Conservation (phyloP, 2,329 filamentous ascomycete species). For the Fusarium redolens region DNA sequence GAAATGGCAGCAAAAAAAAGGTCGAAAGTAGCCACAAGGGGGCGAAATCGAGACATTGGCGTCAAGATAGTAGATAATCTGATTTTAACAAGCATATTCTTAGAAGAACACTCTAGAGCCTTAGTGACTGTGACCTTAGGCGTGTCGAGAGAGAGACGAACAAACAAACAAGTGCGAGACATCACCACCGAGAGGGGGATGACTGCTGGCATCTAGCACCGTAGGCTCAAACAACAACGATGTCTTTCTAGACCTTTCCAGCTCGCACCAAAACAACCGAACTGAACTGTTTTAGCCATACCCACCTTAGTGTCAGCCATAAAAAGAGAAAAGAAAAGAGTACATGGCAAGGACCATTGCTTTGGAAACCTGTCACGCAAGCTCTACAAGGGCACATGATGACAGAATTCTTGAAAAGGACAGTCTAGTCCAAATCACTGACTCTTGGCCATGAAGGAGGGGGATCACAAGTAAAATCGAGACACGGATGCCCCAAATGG, state of each 20-base stretch:
- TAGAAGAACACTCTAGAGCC: neutral
- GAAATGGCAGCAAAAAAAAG: slow-evolving; percentile 14
- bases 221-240: neutral
- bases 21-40: slow-evolving; percentile 24
- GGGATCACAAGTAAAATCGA: slow-evolving; percentile 1
- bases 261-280: neutral
- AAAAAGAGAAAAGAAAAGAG: slow-evolving; percentile 22
- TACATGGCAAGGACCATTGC: neutral
- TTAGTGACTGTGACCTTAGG: neutral
- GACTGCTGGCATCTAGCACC: neutral
- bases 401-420: slow-evolving; percentile 9
- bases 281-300: neutral
- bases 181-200: neutral
- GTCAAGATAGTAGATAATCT: slow-evolving; percentile 28
- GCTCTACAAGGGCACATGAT: slow-evolving; percentile 25
- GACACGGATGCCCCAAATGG: neutral
- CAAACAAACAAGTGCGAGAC: neutral
- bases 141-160: neutral
- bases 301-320: neutral
- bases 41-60: slow-evolving; percentile 28
- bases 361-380: slow-evolving; percentile 17
- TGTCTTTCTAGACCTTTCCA: neutral
- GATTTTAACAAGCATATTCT: slow-evolving; percentile 6
- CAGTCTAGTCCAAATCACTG: neutral
- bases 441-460: neutral